Conservation (phyloP, 1,284 basidiomycete species). For the Pseudozyma hubeiensis region DNA sequence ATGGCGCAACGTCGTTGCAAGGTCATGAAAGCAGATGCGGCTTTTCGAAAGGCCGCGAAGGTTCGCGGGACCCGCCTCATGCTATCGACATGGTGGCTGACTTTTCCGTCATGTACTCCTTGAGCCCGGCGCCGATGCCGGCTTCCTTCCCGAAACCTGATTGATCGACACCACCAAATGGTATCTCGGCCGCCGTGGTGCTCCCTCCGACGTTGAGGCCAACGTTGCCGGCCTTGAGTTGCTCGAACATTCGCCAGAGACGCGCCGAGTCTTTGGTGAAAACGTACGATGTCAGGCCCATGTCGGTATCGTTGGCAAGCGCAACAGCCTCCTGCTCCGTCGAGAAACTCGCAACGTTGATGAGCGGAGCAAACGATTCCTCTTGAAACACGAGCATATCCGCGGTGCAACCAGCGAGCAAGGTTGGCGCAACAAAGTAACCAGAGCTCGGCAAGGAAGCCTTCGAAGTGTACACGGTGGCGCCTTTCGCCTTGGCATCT, state of each 20-base stretch:
- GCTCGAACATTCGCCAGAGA: conserved; percentile 94
- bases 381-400: conserved; percentile 71
- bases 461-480: conserved; percentile 78
- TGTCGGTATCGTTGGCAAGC: conserved; percentile 83
- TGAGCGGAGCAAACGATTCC: conserved; percentile 69
- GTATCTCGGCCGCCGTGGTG: conserved; percentile 59
- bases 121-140: conserved; percentile 79
- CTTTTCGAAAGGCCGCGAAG: too few relatives aligned
- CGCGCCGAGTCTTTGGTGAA: conserved; percentile 80
- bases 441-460: conserved; percentile 78
- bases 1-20: too few relatives aligned
- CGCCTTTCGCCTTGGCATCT: conserved; percentile 85
- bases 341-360: conserved; percentile 78
- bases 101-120: conserved; percentile 74
- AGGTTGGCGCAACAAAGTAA: conserved; percentile 86
- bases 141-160: conserved; percentile 74
- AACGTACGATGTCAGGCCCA: conserved; percentile 79
- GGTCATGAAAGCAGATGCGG: too few relatives aligned
- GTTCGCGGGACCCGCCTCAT: conserved; percentile 11
- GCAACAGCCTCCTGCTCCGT: conserved; percentile 90
- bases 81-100: conserved; percentile 51
- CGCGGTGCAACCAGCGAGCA: conserved; percentile 82
- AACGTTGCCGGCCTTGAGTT: conserved; percentile 95
- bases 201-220: conserved; percentile 72
- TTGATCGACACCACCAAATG: conserved; percentile 91